Evolutionary conservation across 2,329 filamentous ascomycete species (phyloP).

Genomic region (Aspergillus vadensis): DNA sequence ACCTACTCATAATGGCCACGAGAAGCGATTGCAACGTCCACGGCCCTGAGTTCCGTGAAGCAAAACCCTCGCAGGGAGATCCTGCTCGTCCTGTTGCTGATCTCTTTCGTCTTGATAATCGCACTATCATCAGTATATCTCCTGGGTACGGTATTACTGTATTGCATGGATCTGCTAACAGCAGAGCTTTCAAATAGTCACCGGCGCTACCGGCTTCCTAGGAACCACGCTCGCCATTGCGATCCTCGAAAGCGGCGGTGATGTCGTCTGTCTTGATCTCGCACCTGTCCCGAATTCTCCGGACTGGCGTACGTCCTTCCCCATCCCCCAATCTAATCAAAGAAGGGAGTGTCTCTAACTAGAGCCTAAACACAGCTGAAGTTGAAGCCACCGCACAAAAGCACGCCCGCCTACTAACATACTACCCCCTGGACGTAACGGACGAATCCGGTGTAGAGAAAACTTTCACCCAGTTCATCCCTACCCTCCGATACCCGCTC

Average conservation of each 20-base stretch:
- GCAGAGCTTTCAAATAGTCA: conserved; percentile 15
- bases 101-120: neutral
- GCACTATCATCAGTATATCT: conserved; percentile 4
- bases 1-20: neutral
- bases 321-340: neutral
- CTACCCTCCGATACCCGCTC: conserved; percentile 27
- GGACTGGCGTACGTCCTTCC: conserved; percentile 13
- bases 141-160: no score
- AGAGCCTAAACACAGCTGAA: neutral
- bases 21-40: conserved; percentile 3
- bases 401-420: conserved; percentile 14
- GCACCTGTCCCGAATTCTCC: conserved; percentile 8
- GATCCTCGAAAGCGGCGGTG: conserved; percentile 37
- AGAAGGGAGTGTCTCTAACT: neutral
- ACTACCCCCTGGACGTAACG: conserved; percentile 27
- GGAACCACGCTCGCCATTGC: conserved; percentile 22
- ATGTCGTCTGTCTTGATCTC: conserved; percentile 37
- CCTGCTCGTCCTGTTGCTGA: neutral
- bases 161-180: neutral
- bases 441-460: conserved; percentile 19
- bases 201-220: conserved; percentile 28
- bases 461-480: conserved; percentile 23
- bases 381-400: conserved; percentile 12
- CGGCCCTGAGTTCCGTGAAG: neutral
- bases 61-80: neutral